These are phyloP conservation scores for Penicillium desertorum DNA, from an alignment of 495 filamentous ascomycete genomes.

Conservation along the genomic window DNA sequence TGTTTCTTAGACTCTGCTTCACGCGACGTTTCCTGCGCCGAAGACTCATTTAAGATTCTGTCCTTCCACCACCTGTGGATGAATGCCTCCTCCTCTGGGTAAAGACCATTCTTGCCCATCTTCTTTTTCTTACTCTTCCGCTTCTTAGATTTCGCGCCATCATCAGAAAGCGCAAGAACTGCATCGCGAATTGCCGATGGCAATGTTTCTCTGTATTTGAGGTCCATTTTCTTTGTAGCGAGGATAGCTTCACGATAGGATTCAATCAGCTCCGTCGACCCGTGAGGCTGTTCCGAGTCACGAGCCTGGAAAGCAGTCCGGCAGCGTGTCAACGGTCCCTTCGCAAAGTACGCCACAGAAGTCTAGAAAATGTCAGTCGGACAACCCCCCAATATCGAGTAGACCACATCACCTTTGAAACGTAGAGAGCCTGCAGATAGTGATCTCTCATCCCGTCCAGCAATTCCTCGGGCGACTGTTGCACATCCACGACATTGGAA, in stretches of 20 bases:
- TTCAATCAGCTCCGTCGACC: slow-evolving; percentile 52
- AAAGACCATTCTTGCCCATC: slow-evolving; percentile 73
- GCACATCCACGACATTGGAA: slow-evolving; percentile 17
- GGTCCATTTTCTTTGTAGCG: slow-evolving; percentile 73
- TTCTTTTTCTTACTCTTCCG: slow-evolving; percentile 69
- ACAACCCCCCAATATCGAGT: neutral
- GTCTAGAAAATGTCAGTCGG: slow-evolving; percentile 49
- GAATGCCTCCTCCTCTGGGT: slow-evolving; percentile 70
- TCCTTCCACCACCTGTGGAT: slow-evolving; percentile 77
- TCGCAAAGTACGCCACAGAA: slow-evolving; percentile 94
- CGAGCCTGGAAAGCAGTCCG: slow-evolving; percentile 70
- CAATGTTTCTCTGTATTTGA: slow-evolving; percentile 80
- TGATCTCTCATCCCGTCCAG: slow-evolving; percentile 69
- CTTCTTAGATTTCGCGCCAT: slow-evolving; percentile 52
- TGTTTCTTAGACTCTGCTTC: slow-evolving; percentile 57
- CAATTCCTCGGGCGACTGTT: slow-evolving; percentile 60
- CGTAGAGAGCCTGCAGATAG: slow-evolving; percentile 86
- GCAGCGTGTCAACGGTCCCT: slow-evolving; percentile 88
- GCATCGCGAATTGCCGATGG: slow-evolving; percentile 65
- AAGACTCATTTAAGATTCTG: slow-evolving; percentile 42
- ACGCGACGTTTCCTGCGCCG: slow-evolving; percentile 42
- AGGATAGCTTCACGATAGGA: slow-evolving; percentile 73
- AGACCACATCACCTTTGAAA: slow-evolving; percentile 66
- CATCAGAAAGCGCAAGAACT: slow-evolving; percentile 61
- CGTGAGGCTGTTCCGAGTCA: slow-evolving; percentile 38